phyloP scores from a whole-genome alignment of 2,329 filamentous ascomycete species.

The Parastagonospora nodorum region DNA sequence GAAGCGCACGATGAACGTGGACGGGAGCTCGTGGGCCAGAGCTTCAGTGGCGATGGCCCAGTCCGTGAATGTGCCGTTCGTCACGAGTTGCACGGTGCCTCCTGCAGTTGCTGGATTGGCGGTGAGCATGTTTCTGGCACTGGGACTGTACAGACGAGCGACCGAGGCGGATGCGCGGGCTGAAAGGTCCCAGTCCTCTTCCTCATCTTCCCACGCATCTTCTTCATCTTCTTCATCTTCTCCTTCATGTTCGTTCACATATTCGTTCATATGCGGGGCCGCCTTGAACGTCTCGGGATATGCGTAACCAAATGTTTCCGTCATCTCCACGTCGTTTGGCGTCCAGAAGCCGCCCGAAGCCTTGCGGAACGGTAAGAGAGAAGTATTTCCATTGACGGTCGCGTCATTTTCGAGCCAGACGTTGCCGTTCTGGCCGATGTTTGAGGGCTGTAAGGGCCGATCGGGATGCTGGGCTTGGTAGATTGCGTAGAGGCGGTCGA shows the following conservation, averaged over 20 bases:
- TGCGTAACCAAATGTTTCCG: constrained; percentile 35
- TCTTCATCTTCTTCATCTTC: too few species aligned
- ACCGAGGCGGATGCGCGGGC: constrained; percentile 3
- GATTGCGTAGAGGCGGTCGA: constrained; percentile 64
- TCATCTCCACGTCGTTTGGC: constrained; percentile 30
- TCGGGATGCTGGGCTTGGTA: constrained; percentile 75
- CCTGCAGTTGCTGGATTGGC: neutral
- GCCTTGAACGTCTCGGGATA: constrained; percentile 42
- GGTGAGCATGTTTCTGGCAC: constrained; percentile 7
- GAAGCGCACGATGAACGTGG: constrained; percentile 30
- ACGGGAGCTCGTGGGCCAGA: constrained; percentile 5
- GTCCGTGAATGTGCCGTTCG: constrained; percentile 22
- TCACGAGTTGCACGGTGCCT: neutral
- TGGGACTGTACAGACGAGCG: constrained; percentile 28
- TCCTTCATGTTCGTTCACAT: too few species aligned
- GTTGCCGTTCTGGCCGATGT: constrained; percentile 30
- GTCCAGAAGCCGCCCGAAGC: constrained; percentile 34
- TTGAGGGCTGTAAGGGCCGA: constrained; percentile 62
- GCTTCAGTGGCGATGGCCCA: constrained; percentile 31
- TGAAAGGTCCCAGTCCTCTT: too few species aligned
- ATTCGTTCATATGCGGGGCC: constrained; percentile 4
- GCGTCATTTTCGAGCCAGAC: constrained; percentile 46
- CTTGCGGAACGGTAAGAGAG: constrained; percentile 49
- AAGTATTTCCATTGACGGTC: constrained; percentile 53
- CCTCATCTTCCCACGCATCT: too few species aligned